Evolutionary conservation across 495 filamentous ascomycete species (phyloP).

Genomic region (Tuber umbilicatum): DNA sequence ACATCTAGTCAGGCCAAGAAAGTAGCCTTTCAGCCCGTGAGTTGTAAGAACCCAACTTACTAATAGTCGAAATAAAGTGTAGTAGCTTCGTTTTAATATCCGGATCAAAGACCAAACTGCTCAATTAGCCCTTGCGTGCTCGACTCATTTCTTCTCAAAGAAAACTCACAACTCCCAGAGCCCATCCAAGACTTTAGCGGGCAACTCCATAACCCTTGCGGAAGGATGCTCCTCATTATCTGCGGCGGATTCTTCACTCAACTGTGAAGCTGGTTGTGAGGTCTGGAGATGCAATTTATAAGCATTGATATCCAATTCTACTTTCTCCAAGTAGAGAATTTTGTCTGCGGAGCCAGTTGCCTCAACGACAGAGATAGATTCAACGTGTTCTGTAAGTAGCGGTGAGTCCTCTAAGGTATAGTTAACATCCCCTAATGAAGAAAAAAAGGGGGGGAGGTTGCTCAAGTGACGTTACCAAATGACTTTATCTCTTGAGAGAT

Average conservation of each 20-base stretch:
- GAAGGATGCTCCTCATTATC: constrained; percentile 19
- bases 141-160: not conserved
- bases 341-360: constrained; percentile 31
- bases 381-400: constrained; percentile 28
- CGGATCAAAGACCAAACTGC: constrained; percentile 49
- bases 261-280: constrained; percentile 2
- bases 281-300: constrained; percentile 34
- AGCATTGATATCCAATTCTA: constrained; percentile 31
- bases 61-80: constrained; percentile 48
- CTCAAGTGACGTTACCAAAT: constrained; percentile 20
- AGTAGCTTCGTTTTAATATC: constrained; percentile 47
- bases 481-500: constrained; percentile 31
- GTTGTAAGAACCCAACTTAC: constrained; percentile 33
- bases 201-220: constrained; percentile 44
- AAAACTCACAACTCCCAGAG: constrained; percentile 49
- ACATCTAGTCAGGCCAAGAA: constrained; percentile 4
- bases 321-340: constrained; percentile 26
- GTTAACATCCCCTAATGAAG: constrained; percentile 4
- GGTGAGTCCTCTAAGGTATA: constrained; percentile 17
- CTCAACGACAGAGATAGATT: constrained; percentile 36
- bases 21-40: not conserved
- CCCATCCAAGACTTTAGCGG: constrained; percentile 45
- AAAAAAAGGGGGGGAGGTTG: not conserved
- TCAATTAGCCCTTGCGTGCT: not conserved
- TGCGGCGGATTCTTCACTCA: constrained; percentile 10